phyloP scores from a whole-genome alignment of 2,329 filamentous ascomycete genomes.

The Colletotrichum musae region DNA sequence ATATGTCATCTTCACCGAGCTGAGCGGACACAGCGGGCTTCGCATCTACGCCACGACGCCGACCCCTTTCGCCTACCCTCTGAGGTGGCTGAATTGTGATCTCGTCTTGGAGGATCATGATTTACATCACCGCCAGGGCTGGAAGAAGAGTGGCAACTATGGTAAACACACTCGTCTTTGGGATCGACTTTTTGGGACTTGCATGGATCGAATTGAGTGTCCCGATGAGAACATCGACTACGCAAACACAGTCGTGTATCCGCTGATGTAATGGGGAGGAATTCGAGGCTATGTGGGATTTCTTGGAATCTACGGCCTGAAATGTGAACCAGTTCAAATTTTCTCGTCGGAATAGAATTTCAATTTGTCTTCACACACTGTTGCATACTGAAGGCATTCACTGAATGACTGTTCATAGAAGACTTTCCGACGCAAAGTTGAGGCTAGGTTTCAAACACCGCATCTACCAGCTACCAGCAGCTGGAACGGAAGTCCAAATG shows the following conservation, averaged over 20 bases:
- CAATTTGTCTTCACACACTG: no score
- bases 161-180: slow-evolving; percentile 56
- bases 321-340: no score
- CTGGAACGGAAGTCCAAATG: neutral
- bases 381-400: no score
- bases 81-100: slow-evolving; percentile 51
- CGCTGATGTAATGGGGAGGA: neutral
- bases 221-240: slow-evolving; percentile 50
- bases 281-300: neutral
- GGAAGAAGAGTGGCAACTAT: slow-evolving; percentile 55
- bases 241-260: slow-evolving; percentile 39
- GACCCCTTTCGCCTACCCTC: slow-evolving; percentile 51
- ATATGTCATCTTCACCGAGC: slow-evolving; percentile 58
- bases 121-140: slow-evolving; percentile 56
- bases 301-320: neutral
- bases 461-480: no score
- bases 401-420: no score
- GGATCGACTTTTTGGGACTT: slow-evolving; percentile 55
- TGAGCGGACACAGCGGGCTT: slow-evolving; percentile 56
- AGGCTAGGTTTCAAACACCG: no score
- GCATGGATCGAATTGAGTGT: slow-evolving; percentile 53
- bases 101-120: slow-evolving; percentile 60
- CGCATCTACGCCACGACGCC: slow-evolving; percentile 54
- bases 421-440: no score
- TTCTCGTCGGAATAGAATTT: no score